phyloP scores from a whole-genome alignment of 345 rosid species.

The Linum lewisii region DNA sequence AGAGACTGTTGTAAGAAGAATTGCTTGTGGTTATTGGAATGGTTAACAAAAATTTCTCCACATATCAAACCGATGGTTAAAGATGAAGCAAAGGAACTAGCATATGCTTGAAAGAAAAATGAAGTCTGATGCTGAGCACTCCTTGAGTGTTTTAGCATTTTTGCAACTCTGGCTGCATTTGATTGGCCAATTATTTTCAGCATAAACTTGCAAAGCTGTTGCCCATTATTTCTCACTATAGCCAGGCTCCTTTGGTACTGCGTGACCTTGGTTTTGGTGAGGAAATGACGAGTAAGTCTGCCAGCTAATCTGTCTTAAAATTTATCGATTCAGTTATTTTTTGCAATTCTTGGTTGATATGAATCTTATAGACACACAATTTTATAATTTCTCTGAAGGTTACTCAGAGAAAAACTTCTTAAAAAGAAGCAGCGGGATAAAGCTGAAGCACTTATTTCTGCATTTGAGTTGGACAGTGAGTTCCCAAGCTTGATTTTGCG shows the following conservation, averaged over 20 bases:
- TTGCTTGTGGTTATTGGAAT: constrained; percentile 42
- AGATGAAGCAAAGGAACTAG: constrained; percentile 32
- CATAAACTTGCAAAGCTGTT: constrained; percentile 24
- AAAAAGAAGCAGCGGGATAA: too few species aligned
- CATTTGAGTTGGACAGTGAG: too few species aligned
- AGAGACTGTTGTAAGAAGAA: constrained; percentile 25
- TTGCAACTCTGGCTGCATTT: constrained; percentile 34
- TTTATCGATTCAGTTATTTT: too few species aligned
- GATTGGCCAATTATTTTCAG: constrained; percentile 21
- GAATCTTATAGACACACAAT: too few species aligned
- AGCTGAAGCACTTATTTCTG: too few species aligned
- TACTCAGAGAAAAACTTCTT: too few species aligned
- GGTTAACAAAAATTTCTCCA: constrained; percentile 30
- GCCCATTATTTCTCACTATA: constrained; percentile 14
- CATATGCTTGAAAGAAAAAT: constrained; percentile 23
- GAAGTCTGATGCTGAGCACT: constrained; percentile 14
- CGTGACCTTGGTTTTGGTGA: constrained; percentile 25
- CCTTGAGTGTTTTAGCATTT: constrained; percentile 25
- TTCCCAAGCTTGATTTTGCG: too few species aligned
- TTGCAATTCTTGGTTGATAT: too few species aligned
- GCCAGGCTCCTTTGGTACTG: constrained; percentile 22
- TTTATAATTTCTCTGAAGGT: too few species aligned
- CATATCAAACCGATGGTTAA: constrained; percentile 20
- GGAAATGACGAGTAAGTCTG: constrained; percentile 20
- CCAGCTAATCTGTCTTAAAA: background rate